Evolutionary conservation across 768 basidiomycete genomes (phyloP), one percentile per base, ranked within the genome.

Genomic region (Auriscalpium vulgare): DNA sequence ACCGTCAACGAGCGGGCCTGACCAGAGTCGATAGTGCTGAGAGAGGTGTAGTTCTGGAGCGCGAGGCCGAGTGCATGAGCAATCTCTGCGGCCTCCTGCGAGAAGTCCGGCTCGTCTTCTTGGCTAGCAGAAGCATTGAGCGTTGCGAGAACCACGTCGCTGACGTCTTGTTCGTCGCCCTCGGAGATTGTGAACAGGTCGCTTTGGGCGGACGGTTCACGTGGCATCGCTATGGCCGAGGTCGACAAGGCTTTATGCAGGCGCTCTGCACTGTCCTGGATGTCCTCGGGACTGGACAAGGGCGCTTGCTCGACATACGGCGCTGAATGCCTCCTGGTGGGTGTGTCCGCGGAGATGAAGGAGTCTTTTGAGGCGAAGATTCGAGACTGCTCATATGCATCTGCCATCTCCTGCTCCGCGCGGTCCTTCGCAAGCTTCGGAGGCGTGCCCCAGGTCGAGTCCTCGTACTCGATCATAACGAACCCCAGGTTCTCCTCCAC

Each of bases 391-490:
- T 37, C 35, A 37, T 2, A 10, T 8, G 35, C 50, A n/a, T 38
- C 50, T n/a, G 19, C 14, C 29, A 29, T 29, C 7, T 37, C 11
- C 34, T 14, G 10, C 34, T 34, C n/a, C 8, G 16, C 17, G 13
- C 13, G 17, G 16, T 13, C 36, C 23, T 36, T 38, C 8, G n/a
- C 19, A 10, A 11, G 34, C 19, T 19, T 51, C 17, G 34, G 50
- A 10, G 36, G 52, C 52, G 52, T 53, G 4, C 52, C 52, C 52
- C 52, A 53, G 13, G 43, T 45, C 38, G 52, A 45, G n/a, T 53
- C 52, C 37, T 53, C 52, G 44, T 53, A 44, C 3, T 43, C 52
- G 9, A 53, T 29, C 40, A 17, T 44, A 8, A 34, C 21, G 8
- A 43, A 37, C 13, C 44, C 52, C 21, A 21, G 52, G 8, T 16